Evolutionary conservation across 2,329 filamentous ascomycete species (phyloP).

Genomic region (Sporothrix phasma): DNA sequence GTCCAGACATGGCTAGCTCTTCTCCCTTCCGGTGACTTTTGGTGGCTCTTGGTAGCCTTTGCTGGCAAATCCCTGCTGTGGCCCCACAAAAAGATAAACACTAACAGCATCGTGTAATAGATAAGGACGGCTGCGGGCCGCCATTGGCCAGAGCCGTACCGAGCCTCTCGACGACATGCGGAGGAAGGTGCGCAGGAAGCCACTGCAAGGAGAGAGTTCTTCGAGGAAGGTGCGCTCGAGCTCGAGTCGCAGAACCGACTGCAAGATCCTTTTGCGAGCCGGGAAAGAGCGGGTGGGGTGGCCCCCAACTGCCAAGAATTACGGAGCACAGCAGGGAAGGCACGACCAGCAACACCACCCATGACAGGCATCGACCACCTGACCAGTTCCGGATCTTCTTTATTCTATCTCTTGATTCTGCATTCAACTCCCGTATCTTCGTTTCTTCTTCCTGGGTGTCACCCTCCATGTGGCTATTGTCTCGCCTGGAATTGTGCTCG

Average conservation of each 20-base stretch:
- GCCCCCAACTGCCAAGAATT: background rate
- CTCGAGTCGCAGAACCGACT: background rate
- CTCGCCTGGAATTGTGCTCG: slow-evolving; percentile 2
- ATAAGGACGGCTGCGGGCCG: slow-evolving; percentile 17
- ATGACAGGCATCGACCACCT: background rate
- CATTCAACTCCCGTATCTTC: too few species aligned
- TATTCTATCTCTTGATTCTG: too few species aligned
- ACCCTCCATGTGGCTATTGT: background rate
- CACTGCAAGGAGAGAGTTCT: background rate
- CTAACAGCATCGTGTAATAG: slow-evolving; percentile 19
- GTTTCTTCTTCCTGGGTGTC: background rate
- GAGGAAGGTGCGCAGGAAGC: background rate
- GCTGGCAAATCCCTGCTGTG: background rate
- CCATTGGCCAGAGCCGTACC: slow-evolving; percentile 16
- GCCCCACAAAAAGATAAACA: slow-evolving; percentile 9
- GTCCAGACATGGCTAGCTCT: too few species aligned
- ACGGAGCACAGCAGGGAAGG: background rate
- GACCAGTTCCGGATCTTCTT: background rate
- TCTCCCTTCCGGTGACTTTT: background rate
- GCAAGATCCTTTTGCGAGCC: background rate
- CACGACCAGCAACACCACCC: background rate
- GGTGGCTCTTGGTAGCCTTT: background rate
- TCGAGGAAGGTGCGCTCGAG: background rate
- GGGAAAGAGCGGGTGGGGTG: background rate
- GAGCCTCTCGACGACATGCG: background rate